Conservation (phyloP, 23 red algal genomes). For the Gracilaria domingensis region DNA sequence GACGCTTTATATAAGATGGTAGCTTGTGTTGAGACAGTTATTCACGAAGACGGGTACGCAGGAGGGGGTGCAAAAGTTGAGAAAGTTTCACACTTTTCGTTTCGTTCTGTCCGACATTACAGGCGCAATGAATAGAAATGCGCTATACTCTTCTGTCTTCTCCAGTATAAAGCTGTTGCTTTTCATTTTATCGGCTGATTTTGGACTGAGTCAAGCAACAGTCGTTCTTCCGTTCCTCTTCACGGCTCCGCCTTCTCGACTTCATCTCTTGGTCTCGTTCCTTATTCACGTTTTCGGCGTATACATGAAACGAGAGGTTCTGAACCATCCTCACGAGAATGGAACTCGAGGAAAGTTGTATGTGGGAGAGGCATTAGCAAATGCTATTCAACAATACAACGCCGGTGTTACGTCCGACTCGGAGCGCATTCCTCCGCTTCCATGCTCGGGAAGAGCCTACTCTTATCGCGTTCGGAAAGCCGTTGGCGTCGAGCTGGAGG, state of each 20-base stretch:
- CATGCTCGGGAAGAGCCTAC: background rate
- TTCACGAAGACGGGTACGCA: too few species aligned
- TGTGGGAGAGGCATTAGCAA: background rate
- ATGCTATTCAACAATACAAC: background rate
- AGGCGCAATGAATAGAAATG: too few species aligned
- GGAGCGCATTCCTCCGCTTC: background rate
- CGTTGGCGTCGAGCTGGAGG: background rate
- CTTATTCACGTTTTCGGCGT: too few species aligned
- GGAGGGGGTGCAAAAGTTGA: conserved; percentile 3
- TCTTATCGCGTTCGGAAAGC: background rate
- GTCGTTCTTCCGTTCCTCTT: too few species aligned
- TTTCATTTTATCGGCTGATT: too few species aligned
- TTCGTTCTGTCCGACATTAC: background rate
- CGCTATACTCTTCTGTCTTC: background rate
- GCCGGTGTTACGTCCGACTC: background rate
- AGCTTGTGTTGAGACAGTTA: too few species aligned
- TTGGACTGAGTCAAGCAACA: too few species aligned
- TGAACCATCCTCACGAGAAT: background rate
- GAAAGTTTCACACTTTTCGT: background rate
- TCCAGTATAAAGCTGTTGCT: too few species aligned
- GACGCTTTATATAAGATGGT: too few species aligned
- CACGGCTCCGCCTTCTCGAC: too few species aligned
- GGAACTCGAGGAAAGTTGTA: background rate
- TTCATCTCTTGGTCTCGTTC: too few species aligned
- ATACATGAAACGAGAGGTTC: background rate